Conservation (phyloP, 805 yeast genomes). For the Monosporozyma unispora region DNA sequence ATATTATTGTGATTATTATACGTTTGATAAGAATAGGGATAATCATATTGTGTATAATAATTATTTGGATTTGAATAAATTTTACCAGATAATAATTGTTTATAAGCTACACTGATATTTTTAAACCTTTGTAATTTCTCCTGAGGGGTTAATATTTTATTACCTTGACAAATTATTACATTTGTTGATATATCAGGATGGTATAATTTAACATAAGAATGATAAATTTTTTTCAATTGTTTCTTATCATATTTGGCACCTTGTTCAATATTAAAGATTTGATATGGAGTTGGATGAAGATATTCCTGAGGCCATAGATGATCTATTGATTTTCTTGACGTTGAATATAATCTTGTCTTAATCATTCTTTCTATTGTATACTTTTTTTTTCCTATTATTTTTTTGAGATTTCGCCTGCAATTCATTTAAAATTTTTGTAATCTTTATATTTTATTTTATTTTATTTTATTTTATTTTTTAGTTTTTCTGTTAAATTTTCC, state of each 20-base stretch:
- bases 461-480: too few relatives aligned
- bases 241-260: slow-evolving; percentile 21
- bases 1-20: neutral
- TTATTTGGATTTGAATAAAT: neutral
- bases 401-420: neutral
- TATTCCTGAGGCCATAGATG: slow-evolving; percentile 45
- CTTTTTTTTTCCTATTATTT: neutral
- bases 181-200: slow-evolving; percentile 58
- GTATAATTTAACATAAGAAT: slow-evolving; percentile 58
- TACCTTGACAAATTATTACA: neutral
- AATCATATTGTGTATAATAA: neutral
- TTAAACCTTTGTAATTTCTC: slow-evolving; percentile 41
- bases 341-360: neutral
- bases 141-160: slow-evolving; percentile 7
- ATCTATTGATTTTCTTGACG: neutral
- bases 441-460: too few relatives aligned
- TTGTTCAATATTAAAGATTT: slow-evolving; percentile 43
- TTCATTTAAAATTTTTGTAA: too few relatives aligned
- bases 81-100: slow-evolving; percentile 7
- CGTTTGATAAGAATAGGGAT: neutral
- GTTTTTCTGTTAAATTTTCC: too few relatives aligned
- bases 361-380: too few relatives aligned
- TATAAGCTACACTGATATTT: slow-evolving; percentile 48
- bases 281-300: slow-evolving; percentile 67
- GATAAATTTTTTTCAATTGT: slow-evolving; percentile 42